phyloP scores from a whole-genome alignment of 2,329 filamentous ascomycete genomes.

The Xylariales sp. region DNA sequence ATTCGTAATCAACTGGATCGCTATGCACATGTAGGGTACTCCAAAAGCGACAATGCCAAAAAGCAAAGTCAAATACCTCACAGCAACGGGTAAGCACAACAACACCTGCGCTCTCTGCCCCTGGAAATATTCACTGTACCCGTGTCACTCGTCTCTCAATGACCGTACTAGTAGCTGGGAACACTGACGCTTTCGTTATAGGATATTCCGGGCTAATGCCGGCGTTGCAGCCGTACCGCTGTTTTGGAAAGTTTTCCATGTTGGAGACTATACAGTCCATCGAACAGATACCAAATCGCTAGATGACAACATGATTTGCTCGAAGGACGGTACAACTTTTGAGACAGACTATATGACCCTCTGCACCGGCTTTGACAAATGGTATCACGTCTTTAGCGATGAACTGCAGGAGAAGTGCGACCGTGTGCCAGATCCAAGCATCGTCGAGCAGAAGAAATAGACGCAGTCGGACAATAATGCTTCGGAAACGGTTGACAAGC shows the following conservation, averaged over 20 bases:
- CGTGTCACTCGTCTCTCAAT: neutral
- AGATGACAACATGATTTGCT: constrained; percentile 14
- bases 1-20: constrained; percentile 17
- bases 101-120: neutral
- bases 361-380: constrained; percentile 24
- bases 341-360: constrained; percentile 19
- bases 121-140: neutral
- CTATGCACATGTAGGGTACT: constrained; percentile 11
- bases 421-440: neutral
- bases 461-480: neutral
- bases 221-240: constrained; percentile 18
- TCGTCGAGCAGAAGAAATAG: constrained; percentile 1
- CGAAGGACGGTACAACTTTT: constrained; percentile 13
- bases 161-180: neutral
- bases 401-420: constrained; percentile 6
- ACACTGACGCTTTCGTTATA: constrained; percentile 1
- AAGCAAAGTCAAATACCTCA: constrained; percentile 15
- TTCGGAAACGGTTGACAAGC: neutral
- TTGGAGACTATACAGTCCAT: constrained; percentile 13
- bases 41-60: constrained; percentile 6
- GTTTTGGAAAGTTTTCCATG: constrained; percentile 21
- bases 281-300: constrained; percentile 13
- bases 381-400: constrained; percentile 20
- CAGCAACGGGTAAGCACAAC: constrained; percentile 18
- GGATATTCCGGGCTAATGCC: constrained; percentile 19